A percentile compares a stretch with the other conserved stretches of the same genome.
Conservation (phyloP, 805 yeast genomes). For the Candida coquimbonensis region DNA sequence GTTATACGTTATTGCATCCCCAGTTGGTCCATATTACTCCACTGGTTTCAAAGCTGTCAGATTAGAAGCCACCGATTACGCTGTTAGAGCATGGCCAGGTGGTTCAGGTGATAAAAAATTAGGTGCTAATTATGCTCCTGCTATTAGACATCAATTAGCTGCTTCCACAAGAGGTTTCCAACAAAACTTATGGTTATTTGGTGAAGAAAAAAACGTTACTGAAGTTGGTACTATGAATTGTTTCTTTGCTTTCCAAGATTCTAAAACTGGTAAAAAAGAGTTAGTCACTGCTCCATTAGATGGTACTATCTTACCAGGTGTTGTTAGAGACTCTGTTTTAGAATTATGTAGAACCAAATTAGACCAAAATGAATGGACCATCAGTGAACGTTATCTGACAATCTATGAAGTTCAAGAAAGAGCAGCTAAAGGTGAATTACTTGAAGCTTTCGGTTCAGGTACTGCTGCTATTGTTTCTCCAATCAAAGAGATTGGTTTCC, state of each 20-base stretch:
- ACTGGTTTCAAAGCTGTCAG: constrained; percentile 95
- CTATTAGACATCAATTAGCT: constrained; percentile 82
- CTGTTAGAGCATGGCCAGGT: constrained; percentile 99
- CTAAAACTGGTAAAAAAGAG: constrained; percentile 78
- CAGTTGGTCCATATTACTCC: constrained; percentile 94
- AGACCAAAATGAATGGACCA: constrained; percentile 69
- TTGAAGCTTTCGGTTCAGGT: constrained; percentile 96
- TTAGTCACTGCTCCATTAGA: constrained; percentile 94
- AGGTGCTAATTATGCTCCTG: constrained; percentile 98
- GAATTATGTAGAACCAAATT: constrained; percentile 70
- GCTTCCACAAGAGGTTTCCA: constrained; percentile 91
- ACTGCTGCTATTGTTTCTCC: constrained; percentile 98
- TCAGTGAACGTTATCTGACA: constrained; percentile 77
- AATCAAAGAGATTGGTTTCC: constrained; percentile 79
- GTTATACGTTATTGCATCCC: constrained; percentile 82
- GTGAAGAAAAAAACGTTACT: constrained; percentile 79
- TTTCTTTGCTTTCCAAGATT: constrained; percentile 75
- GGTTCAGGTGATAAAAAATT: constrained; percentile 95
- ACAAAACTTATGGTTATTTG: constrained; percentile 95
- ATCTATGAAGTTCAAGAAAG: constrained; percentile 75
- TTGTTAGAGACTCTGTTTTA: constrained; percentile 86
- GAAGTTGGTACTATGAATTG: constrained; percentile 98
- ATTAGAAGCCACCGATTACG: constrained; percentile 91
- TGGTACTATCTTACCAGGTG: constrained; percentile 96
- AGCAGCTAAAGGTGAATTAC: constrained; percentile 72